phyloP scores from a whole-genome alignment of 805 yeast species.

The Wickerhamiella domercqiae region DNA sequence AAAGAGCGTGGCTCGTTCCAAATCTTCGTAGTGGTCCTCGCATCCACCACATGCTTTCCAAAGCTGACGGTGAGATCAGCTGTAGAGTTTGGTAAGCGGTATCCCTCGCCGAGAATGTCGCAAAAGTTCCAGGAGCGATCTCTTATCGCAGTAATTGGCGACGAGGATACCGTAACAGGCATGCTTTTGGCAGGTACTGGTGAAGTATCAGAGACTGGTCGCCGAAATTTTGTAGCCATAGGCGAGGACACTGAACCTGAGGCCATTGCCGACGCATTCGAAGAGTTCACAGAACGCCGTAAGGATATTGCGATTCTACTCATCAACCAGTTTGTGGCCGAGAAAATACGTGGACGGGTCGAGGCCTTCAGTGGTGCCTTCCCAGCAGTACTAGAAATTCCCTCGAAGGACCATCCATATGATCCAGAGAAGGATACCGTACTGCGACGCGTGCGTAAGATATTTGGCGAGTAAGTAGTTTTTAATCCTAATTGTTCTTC shows the following conservation, averaged over 20 bases:
- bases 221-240: slow-evolving; percentile 71
- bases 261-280: slow-evolving; percentile 60
- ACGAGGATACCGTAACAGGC: slow-evolving; percentile 95
- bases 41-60: no score
- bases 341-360: slow-evolving; percentile 64
- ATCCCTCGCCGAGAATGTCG: slow-evolving; percentile 12
- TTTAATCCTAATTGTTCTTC: slow-evolving; percentile 7
- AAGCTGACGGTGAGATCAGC: no score
- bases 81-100: background rate
- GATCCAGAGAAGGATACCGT: slow-evolving; percentile 97
- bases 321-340: slow-evolving; percentile 92
- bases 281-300: slow-evolving; percentile 53
- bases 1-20: background rate
- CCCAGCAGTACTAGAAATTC: slow-evolving; percentile 93
- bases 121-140: slow-evolving; percentile 49
- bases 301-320: slow-evolving; percentile 85
- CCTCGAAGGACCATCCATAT: slow-evolving; percentile 96
- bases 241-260: slow-evolving; percentile 67
- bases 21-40: no score
- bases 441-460: slow-evolving; percentile 80
- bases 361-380: slow-evolving; percentile 80
- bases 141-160: slow-evolving; percentile 87
- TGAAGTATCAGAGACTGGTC: slow-evolving; percentile 44
- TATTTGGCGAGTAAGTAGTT: slow-evolving; percentile 65
- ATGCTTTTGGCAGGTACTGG: slow-evolving; percentile 91